Base-by-base conservation (phyloP, 345 rosid genomes). In the Zanthoxylum bungeanum region DNA sequence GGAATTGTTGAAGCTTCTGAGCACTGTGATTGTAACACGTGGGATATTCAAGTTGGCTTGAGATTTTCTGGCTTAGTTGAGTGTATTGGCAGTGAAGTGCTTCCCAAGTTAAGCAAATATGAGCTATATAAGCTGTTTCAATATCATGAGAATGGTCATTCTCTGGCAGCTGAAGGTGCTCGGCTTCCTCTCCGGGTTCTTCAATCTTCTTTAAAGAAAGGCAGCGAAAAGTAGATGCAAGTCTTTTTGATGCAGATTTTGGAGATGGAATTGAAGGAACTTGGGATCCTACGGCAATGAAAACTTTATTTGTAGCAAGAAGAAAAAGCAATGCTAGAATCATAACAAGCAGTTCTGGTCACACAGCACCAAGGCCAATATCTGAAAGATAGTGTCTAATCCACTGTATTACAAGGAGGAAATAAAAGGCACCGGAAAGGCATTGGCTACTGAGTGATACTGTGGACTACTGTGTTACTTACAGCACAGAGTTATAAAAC, bases 21-120 rank as follows among this genome's bases (percentile, higher is more conserved):
- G 98, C 98, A 44, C 91, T 86, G 57, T 80, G 87, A 79, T 79
- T 89, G 93, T 88, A 95, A 78, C 77, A 88, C 19, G 89, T 75
- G 46, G 81, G 79, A 30, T 76, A 81, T 51, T 87, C 94, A 0
- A 87, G 89, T 57, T 91, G 93, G 69, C 84, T 85, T 44, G 86
- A 85, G 68, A 92, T 86, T 56, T 85, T 77, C 71, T 86, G 97
- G 78, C 83, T 73, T 65, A 95, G 82, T 72, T 91, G 98, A 21
- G 94, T 81, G 76, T 91, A 92, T 40, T 92, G 99, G 78, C 98
- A 89, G 62, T 95, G 99, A 74, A 95, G 92, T 31, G 95, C 94
- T 83, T 95, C 99, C 99, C 98, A 95, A 21, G 98, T 87, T 79
- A 95, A 84, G 86, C 97, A 92, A 73, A 88, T 73, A n/a, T 93